phyloP scores from a whole-genome alignment of 140 eudicot species.

The Senecio squalidus region DNA sequence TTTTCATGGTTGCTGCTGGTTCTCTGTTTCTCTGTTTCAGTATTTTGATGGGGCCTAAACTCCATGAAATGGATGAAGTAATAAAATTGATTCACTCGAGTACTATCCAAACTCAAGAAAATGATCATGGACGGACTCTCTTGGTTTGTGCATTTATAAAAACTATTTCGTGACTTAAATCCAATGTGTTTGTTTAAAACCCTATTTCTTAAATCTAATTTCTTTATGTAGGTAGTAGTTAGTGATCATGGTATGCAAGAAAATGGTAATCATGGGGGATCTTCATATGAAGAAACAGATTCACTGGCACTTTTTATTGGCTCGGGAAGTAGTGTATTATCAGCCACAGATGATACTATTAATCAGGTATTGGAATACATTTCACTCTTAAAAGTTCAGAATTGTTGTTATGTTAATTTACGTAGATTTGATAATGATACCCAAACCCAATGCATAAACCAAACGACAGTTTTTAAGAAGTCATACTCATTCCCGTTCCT shows the following conservation, averaged over 20 bases:
- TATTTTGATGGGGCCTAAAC: constrained; percentile 75
- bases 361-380: constrained; percentile 49
- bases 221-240: constrained; percentile 58
- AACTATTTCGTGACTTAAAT: not conserved
- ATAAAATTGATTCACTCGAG: constrained; percentile 62
- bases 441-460: too few species aligned
- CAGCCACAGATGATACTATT: constrained; percentile 36
- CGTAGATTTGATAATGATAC: too few species aligned
- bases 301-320: constrained; percentile 78
- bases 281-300: constrained; percentile 90
- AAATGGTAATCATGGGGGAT: constrained; percentile 93
- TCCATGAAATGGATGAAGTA: constrained; percentile 87
- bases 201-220: constrained; percentile 1
- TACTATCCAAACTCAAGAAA: constrained; percentile 30
- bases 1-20: constrained; percentile 2
- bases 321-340: constrained; percentile 25
- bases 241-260: constrained; percentile 98
- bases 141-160: constrained; percentile 51
- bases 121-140: constrained; percentile 52
- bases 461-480: too few species aligned
- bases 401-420: not conserved
- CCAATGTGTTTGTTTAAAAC: not conserved
- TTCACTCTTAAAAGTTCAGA: constrained; percentile 2
- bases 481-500: too few species aligned
- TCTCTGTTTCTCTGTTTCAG: constrained; percentile 51